phyloP scores from a whole-genome alignment of 768 basidiomycete genomes.

The Tylopilus vinaceipallidus region DNA sequence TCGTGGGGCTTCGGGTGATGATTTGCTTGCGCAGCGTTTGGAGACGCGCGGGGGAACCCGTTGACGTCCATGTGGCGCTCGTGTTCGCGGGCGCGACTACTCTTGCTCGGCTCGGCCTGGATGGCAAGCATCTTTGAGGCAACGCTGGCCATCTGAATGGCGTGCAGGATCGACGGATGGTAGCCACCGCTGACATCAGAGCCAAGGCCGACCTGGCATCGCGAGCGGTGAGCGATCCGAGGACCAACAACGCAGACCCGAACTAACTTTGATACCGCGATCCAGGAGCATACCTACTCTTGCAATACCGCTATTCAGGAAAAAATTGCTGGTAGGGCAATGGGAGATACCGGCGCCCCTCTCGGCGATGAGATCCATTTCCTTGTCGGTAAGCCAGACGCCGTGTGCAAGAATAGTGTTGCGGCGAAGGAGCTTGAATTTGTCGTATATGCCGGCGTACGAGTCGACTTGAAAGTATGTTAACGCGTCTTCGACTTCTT shows the following conservation, averaged over 20 bases:
- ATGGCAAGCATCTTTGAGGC: conserved; percentile 75
- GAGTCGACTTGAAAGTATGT: conserved; percentile 63
- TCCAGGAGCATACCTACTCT: conserved; percentile 79
- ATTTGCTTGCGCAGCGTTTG: background rate
- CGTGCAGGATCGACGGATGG: conserved; percentile 73
- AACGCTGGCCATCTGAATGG: conserved; percentile 73
- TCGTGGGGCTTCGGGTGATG: background rate
- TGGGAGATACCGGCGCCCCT: conserved; percentile 79
- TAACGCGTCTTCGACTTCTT: conserved; percentile 67
- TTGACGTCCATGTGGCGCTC: background rate
- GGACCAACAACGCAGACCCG: background rate
- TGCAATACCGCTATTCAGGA: conserved; percentile 83
- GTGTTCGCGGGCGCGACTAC: background rate
- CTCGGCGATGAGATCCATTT: conserved; percentile 67
- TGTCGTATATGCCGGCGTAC: conserved; percentile 84
- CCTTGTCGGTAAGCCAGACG: conserved; percentile 71
- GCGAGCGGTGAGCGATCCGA: conserved; percentile 2
- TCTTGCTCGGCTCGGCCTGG: conserved; percentile 30
- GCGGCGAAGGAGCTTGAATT: conserved; percentile 64
- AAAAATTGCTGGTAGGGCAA: conserved; percentile 93
- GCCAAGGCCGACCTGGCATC: conserved; percentile 80
- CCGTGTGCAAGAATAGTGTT: conserved; percentile 91
- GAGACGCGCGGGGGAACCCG: background rate
- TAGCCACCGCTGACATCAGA: conserved; percentile 92
- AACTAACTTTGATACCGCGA: conserved; percentile 77